Evolutionary conservation across 208 protist species (phyloP).

Genomic region (Phytomonas sp.): DNA sequence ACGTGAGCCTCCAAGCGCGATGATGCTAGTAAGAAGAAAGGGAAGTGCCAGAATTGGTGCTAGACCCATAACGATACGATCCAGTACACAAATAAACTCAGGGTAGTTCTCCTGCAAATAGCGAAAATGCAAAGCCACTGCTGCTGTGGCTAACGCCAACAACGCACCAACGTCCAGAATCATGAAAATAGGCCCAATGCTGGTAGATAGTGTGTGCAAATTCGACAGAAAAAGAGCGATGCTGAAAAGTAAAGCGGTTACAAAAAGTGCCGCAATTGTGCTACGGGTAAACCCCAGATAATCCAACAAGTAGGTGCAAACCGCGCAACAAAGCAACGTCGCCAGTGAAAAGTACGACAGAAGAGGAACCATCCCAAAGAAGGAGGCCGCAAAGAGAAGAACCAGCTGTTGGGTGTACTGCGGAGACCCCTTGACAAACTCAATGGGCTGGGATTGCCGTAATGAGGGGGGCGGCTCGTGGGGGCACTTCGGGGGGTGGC

Average conservation of each 20-base stretch:
- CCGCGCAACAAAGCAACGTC: conserved; percentile 47
- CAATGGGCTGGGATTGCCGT: conserved; percentile 12
- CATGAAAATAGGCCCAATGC: conserved; percentile 61
- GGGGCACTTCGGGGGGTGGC: background rate
- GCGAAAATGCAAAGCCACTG: conserved; percentile 66
- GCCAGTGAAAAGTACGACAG: conserved; percentile 59
- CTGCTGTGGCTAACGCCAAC: conserved; percentile 26
- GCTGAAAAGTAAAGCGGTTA: conserved; percentile 32
- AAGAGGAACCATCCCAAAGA: conserved; percentile 72
- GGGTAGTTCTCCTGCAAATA: conserved; percentile 74
- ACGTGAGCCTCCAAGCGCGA: conserved; percentile 53
- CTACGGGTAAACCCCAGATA: conserved; percentile 56
- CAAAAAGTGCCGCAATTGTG: conserved; percentile 42
- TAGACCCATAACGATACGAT: conserved; percentile 52
- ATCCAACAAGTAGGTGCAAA: conserved; percentile 72
- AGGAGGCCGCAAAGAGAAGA: conserved; percentile 38
- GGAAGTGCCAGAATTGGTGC: conserved; percentile 62
- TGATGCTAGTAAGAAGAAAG: conserved; percentile 49
- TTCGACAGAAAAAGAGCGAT: conserved; percentile 62
- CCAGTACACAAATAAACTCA: conserved; percentile 51
- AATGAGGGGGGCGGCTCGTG: background rate
- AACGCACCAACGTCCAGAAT: conserved; percentile 40
- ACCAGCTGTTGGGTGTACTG: conserved; percentile 23
- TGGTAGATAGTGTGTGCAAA: conserved; percentile 38
- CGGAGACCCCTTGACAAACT: conserved; percentile 31